Evolutionary conservation across 108 stramenopile species (phyloP), one percentile per base, ranked within the genome.

Genomic region (Fragilaria crotonensis): DNA sequence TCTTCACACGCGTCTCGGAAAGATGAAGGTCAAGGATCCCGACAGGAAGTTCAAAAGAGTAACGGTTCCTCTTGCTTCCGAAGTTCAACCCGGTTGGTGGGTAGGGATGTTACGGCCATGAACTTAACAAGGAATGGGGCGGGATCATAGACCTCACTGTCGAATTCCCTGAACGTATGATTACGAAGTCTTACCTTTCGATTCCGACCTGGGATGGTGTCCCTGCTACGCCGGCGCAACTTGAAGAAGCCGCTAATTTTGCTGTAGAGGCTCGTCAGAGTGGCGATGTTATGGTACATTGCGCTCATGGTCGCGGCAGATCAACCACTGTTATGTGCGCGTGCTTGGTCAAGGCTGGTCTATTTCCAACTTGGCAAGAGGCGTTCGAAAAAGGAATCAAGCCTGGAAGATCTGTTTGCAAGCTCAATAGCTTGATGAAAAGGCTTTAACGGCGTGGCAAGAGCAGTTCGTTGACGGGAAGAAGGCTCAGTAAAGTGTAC

Each of bases 161-260:
- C 7, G 92, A 93, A 59, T 93, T 93, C 57, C 88, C 88, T 2
- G 92, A 93, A 54, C 46, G 45, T 20, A 87, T 85, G 49, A 66
- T 75, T 32, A 87, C 85, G 0, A 57, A 71, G 49, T 59, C 59
- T 4, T 93, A 93, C 45, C 60, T 85, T 1, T 76, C 71, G 31
- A 57, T 87, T 7, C 80, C 88, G 3, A 83, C 85, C 0, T 93
- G 92, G 92, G 92, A 93, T 68, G 92, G 92, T 28, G 84, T 87
- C 5, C 92, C 92, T 3, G 65, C 82, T 47, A 60, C 76, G 54
- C 92, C 92, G 17, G 82, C 67, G 45, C 82, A 84, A 46, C 63
- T 93, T 19, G 92, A 93, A 48, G 52, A 76, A 30, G 92, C 88
- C 3, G 92, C 92, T 4, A 62, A 22, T 25, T 93, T 88, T 70